Percentiles rank a stretch among this genome's conserved stretches.
Conservation (phyloP, 1,284 basidiomycete species). For the Malassezia nana region DNA sequence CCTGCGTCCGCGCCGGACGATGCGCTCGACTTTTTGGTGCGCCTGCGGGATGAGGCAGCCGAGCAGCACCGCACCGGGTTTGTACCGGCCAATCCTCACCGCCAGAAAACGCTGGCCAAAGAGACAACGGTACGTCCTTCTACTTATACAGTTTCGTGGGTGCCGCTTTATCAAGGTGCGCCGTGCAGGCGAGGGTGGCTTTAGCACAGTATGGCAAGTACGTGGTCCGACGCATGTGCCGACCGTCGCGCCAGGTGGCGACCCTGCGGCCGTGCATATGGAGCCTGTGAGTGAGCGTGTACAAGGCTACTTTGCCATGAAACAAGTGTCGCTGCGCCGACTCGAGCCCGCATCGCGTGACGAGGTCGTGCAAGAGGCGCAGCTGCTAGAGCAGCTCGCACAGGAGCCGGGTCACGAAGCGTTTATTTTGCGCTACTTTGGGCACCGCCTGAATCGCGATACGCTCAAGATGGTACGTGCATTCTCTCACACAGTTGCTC, state of each 20-base stretch:
- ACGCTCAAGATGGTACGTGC: constrained; percentile 36
- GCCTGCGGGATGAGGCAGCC: constrained; percentile 5
- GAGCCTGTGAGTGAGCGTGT: constrained; percentile 33
- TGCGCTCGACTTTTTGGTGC: constrained; percentile 15
- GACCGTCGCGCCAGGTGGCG: constrained; percentile 19
- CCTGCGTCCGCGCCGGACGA: constrained; percentile 13
- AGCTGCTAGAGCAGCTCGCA: constrained; percentile 35
- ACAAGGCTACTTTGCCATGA: constrained; percentile 45
- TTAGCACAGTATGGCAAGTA: constrained; percentile 43
- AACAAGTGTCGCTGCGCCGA: constrained; percentile 42
- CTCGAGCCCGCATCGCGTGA: constrained; percentile 40
- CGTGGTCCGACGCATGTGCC: constrained; percentile 31
- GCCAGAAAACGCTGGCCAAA: constrained; percentile 3
- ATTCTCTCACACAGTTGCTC: constrained; percentile 22
- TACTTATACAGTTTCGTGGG: constrained; percentile 25
- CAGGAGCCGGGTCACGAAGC: constrained; percentile 32
- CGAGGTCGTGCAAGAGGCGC: constrained; percentile 44
- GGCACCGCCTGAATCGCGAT: constrained; percentile 34
- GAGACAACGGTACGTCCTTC: constrained; percentile 6
- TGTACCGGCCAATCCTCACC: background rate
- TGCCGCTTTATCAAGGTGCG: constrained; percentile 36
- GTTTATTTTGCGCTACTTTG: constrained; percentile 45
- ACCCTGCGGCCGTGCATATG: constrained; percentile 17
- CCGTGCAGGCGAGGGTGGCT: constrained; percentile 41
- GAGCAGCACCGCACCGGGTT: constrained; percentile 7